Evolutionary conservation across 208 protist species (phyloP).

Genomic region (Trypanosoma avium): DNA sequence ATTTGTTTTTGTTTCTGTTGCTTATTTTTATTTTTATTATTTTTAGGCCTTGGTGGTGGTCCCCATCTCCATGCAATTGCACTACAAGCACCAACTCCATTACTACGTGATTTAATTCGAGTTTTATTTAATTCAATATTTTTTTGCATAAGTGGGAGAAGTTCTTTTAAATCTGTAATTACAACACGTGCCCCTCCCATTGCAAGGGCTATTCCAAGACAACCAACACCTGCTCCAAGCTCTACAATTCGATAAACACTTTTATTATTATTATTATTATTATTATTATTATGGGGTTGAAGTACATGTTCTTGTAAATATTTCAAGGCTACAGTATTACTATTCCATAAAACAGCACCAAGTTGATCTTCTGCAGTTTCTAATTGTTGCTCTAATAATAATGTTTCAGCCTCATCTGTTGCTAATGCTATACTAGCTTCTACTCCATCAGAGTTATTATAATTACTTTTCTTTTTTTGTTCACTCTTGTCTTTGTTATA

Average conservation of each 20-base stretch:
- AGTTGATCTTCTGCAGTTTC: conserved; percentile 84
- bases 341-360: conserved; percentile 89
- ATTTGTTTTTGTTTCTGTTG: conserved; percentile 10
- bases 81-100: conserved; percentile 40
- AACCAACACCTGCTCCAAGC: conserved; percentile 83
- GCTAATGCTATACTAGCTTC: not conserved
- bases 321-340: conserved; percentile 66
- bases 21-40: conserved; percentile 37
- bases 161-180: conserved; percentile 85
- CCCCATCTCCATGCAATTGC: conserved; percentile 84
- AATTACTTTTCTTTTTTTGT: not conserved
- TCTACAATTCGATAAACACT: conserved; percentile 45
- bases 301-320: conserved; percentile 72
- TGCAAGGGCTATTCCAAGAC: conserved; percentile 87
- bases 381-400: conserved; percentile 43
- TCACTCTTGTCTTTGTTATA: conserved; percentile 6
- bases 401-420: conserved; percentile 11
- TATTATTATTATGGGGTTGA: too few species aligned
- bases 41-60: conserved; percentile 39
- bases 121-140: conserved; percentile 65
- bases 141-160: conserved; percentile 78
- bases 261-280: not conserved
- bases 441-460: not conserved
- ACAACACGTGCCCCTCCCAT: conserved; percentile 68
- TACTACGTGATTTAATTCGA: conserved; percentile 36